Evolutionary conservation across 176 grass and related monocot species (phyloP), one percentile per base, ranked within the genome.

Genomic region (Dactylis glomerata): DNA sequence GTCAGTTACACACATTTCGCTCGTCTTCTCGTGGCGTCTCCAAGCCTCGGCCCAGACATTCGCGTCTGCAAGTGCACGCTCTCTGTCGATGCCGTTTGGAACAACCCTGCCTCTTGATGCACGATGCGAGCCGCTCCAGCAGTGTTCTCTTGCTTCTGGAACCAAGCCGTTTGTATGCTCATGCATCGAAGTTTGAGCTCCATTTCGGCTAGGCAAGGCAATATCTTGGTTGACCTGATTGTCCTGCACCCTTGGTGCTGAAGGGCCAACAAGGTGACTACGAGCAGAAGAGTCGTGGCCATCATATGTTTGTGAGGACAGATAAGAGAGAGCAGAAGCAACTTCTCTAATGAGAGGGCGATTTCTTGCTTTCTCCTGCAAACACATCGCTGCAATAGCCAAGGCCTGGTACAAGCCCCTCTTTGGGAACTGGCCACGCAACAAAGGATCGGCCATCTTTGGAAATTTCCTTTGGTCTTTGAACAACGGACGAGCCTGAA

Each of bases 401-500:
- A 97, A 62, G 2, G 92, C 92, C 84, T 90, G 89, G 66, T 84
- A 86, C 63, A 97, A 49, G 66, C 80, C 94, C 75, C 72, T 91
- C 26, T 79, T 83, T 19, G 94, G 94, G 65, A 86, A 94, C 55
- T 13, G 50, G 47, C 85, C 87, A 56, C 32, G 52, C 55, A 97
- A 45, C 81, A 82, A 69, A 14, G 92, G 92, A 90, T 97, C 92
- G 14, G 83, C 92, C 92, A 97, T 97, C 76, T 71, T 94, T 37
- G 90, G 42, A 75, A 94, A 97, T 23, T 90, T 97, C 38, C 76
- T 88, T 87, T 85, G 83, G 84, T 94, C 90, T 85, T 94, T 97
- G 82, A 97, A 97, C 63, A 97, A 83, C 46, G 94, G 94, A 44
- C 92, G 89, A 69, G 94, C 92, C 94, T 97, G 85, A 81, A 58